Evolutionary conservation across 1,284 basidiomycete genomes (phyloP), one percentile per base, ranked within the genome.

Genomic region (Microbotryomycetes sp.): DNA sequence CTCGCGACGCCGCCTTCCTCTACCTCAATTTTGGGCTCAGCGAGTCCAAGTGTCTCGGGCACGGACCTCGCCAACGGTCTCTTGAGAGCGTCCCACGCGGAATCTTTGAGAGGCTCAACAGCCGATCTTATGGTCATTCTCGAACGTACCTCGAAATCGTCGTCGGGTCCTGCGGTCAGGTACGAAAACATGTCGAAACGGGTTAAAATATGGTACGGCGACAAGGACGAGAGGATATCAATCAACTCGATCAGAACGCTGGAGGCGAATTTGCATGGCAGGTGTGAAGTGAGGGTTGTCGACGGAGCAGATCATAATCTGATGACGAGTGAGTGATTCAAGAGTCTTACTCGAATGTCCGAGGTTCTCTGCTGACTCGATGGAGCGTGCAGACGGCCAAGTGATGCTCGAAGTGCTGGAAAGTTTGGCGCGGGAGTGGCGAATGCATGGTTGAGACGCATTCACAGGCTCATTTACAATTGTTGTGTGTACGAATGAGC

Each of bases 171-270:
- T 9, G 78, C 77, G 0, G 79, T 81, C 69, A 64, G 70, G 18
- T 82, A 80, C 64, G 68, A 73, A 0, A 82, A 89, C 26, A 87
- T 96, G 63, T 82, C 83, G 11, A 85, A 88, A 69, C 79, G 78
- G n/a, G 86, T 91, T 52, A 84, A 83, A 48, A 85, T 97, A 45
- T 97, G 91, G 91, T 92, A 92, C 68, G 94, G 94, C 2, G 87
- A 90, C 68, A 82, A 82, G 69, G 94, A 97, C 74, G 93, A 97
- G 75, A 86, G 87, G 75, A 94, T 98, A 63, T 86, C 86, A 27
- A 85, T 93, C 72, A 85, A 87, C 70, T 87, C 88, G 52, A 70
- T 76, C 13, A 87, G 92, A 59, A 78, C 87, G 68, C 92, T 90
- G 87, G 87, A 97, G 88, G 87, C 91, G 75, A 83, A 81, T 66